Conservation (phyloP, 305 asterid genomes). For the Rubia balearica region DNA sequence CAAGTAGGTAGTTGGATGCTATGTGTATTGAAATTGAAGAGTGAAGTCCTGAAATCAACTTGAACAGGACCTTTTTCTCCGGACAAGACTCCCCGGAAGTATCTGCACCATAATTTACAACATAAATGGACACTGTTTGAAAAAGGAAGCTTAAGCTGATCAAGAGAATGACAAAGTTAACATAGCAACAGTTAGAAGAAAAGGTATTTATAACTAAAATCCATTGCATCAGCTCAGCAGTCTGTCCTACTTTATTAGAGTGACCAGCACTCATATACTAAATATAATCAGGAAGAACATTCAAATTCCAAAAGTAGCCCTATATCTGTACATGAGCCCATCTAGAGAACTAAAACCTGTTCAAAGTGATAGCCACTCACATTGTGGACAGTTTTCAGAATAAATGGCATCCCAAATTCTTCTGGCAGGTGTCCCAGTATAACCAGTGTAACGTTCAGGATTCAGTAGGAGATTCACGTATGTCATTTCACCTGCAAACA, state of each 20-base stretch:
- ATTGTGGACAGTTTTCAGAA: conserved; percentile 88
- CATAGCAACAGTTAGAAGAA: neutral
- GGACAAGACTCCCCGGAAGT: conserved; percentile 75
- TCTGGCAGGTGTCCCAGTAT: conserved; percentile 87
- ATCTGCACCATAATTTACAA: conserved; percentile 41
- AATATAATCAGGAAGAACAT: neutral
- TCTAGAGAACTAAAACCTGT: neutral
- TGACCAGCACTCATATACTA: neutral
- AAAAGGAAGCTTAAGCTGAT: neutral
- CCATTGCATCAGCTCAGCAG: neutral
- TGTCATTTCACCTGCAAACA: conserved; percentile 81
- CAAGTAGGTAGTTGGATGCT: conserved; percentile 77
- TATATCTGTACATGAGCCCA: neutral
- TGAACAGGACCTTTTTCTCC: conserved; percentile 80
- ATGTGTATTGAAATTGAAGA: conserved; percentile 90
- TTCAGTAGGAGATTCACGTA: conserved; percentile 86
- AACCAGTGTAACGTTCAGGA: conserved; percentile 94
- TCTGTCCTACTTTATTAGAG: neutral
- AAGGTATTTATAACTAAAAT: neutral
- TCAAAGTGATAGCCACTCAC: conserved; percentile 34
- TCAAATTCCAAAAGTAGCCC: neutral
- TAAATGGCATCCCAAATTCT: conserved; percentile 95
- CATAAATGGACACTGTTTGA: neutral
- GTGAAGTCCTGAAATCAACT: conserved; percentile 92
- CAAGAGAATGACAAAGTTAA: neutral